Conservation (phyloP, 106 monocot species). For the Allium sativum region DNA sequence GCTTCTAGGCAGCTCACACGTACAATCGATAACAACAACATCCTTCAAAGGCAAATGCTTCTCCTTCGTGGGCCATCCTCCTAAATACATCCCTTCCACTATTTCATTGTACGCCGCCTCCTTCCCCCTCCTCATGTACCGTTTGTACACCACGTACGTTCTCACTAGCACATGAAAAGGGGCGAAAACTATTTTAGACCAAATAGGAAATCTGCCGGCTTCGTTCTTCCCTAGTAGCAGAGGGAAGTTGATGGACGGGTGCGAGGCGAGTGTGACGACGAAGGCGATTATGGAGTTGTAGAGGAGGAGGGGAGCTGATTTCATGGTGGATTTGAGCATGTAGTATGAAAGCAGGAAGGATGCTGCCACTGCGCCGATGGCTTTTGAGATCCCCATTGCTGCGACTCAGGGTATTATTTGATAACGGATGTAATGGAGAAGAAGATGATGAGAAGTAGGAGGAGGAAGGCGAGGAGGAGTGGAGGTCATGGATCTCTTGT, state of each 20-base stretch:
- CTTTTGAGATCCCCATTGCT: conserved; percentile 44
- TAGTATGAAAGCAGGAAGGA: conserved; percentile 19
- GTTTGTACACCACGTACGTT: conserved; percentile 33
- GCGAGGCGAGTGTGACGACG: conserved; percentile 31
- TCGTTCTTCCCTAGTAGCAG: conserved; percentile 53
- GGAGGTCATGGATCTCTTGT: too few relatives aligned
- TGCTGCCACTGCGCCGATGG: conserved; percentile 19
- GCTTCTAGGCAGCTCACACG: conserved; percentile 72
- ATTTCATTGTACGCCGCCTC: conserved; percentile 59
- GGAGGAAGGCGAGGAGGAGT: too few relatives aligned
- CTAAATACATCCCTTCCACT: conserved; percentile 60
- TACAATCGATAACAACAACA: conserved; percentile 80
- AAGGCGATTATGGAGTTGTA: conserved; percentile 12
- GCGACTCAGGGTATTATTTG: background rate
- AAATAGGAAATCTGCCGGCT: conserved; percentile 58
- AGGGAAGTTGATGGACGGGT: conserved; percentile 50
- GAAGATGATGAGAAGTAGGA: too few relatives aligned
- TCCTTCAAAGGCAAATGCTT: conserved; percentile 49
- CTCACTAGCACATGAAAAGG: conserved; percentile 40
- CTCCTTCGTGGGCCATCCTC: conserved; percentile 58
- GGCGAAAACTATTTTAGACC: conserved; percentile 55
- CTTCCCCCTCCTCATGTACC: conserved; percentile 37
- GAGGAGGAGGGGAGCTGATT: conserved; percentile 6
- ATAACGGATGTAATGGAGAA: too few relatives aligned
- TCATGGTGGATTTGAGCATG: conserved; percentile 11